Evolutionary conservation across 139 green algal genomes (phyloP), one percentile per base, ranked within the genome.

Genomic region (Spirogloea muscicola): DNA sequence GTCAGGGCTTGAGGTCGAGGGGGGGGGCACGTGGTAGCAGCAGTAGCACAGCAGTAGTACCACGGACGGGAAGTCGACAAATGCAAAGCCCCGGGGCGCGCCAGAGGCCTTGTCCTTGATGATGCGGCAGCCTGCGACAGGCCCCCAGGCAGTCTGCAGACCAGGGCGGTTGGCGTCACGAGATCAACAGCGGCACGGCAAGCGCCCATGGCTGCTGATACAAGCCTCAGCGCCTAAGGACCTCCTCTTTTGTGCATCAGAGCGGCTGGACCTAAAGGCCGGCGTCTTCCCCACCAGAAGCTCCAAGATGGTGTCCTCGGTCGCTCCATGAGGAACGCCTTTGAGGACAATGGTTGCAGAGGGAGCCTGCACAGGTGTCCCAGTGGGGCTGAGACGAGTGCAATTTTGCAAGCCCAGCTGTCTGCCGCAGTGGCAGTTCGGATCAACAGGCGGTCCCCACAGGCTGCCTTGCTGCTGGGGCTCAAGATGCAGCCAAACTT

Each of bases 1-100:
- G 16, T 3, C 49, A 27, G 18, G n/a, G 34, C 31, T 27, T 27
- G 49, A 60, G 16, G 7, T 10, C 49, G 34, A 29, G 49, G 49
- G 34, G 27, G 49, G 16, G 49, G 16, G 49, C 29, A 16, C 55
- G 13, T 38, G 13, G 16, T 41, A 57, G 31, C 29, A 38, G 13
- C 13, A 65, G 55, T 41, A 16, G 16, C 13, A 38, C 31, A 16
- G 55, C 29, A 65, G 55, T 16, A 16, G 42, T 40, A 74, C 66
- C 66, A 69, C 44, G n/a, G 66, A 68, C 25, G 48, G 39, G 25
- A 74, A 68, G 55, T 74, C 66, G 1, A 74, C 66, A 36, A 74
- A 74, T 10, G 39, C 48, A 29, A 74, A 74, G 66, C 66, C 66
- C 37, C 48, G 39, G 36, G 48, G 41, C 16, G 42, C 33, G 25